Base-by-base conservation (phyloP, 2,329 filamentous ascomycete genomes). In the Tetracladium maxilliforme region DNA sequence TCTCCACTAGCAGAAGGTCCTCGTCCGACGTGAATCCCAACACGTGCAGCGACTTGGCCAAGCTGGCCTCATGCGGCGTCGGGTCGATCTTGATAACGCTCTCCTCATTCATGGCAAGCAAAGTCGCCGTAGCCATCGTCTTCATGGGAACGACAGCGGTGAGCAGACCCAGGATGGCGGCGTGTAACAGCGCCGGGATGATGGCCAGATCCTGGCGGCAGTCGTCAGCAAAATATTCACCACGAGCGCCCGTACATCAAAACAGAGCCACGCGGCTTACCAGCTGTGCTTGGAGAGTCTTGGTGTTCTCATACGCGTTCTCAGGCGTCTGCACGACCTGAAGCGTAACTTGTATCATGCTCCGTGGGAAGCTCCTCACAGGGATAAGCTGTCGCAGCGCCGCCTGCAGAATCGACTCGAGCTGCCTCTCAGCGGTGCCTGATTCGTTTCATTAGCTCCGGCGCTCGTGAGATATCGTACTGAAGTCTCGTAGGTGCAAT, bases 81-180 rank as follows among this genome's bases (percentile, higher is more conserved):
- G 83, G 83, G 27, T 75, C 64, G 23, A 49, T 46, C 24, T 48
- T 51, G 16, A 42, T 43, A 16, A 48, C 43, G 28, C 51, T 43
- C 32, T 55, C 41, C 22, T 49, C 39, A 12, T 57, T 47, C 16
- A 83, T 57, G 13, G 73, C 72, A 32, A 83, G 50, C 12, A 78
- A 52, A 2, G 67, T 64, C 4, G 80, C 65, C 11, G 71, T 72
- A 21, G 76, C 66, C 9, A 78, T 78, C 33, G 74, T 70, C 22
- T 72, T 73, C 42, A 95, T 62, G 9, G 87, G 84, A 17, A 94
- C 65, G 2, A 79, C 76, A 14, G 80, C 83, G 21, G 84, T 83
- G 18, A 95, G 58, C 10, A 95, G 65, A 13, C 81, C 73, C 19
- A 90, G 56, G 19, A 86, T 58, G 5, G 81, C 66, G 2, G 84